These are phyloP conservation scores for Rhizopus sp. DNA, from an alignment of 371 early-diverging fungal genomes.

Conservation along the genomic window DNA sequence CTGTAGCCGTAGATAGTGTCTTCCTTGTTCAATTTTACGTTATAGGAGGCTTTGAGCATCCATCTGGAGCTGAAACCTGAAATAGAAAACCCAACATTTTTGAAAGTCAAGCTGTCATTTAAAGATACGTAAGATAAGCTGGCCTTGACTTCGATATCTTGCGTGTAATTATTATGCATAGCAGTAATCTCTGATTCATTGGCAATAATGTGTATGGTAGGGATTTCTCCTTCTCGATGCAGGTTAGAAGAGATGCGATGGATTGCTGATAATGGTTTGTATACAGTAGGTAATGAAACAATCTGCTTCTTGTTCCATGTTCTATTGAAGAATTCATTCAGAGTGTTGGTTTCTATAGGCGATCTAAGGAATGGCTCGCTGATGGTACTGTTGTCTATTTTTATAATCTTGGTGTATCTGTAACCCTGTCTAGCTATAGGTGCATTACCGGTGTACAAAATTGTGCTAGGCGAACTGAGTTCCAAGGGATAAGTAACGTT, in stretches of 20 bases:
- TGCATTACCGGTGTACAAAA: no score
- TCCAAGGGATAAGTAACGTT: no score
- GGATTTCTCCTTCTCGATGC: conserved; percentile 22
- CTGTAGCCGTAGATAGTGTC: conserved; percentile 23
- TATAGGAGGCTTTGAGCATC: conserved; percentile 16
- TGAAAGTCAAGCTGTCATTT: not conserved
- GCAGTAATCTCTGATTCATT: conserved; percentile 12
- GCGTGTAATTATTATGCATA: conserved; percentile 22
- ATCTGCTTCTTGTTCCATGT: conserved; percentile 4
- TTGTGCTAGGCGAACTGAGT: no score
- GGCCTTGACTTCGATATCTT: conserved; percentile 14
- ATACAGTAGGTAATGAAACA: conserved; percentile 9
- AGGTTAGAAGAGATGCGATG: conserved; percentile 3
- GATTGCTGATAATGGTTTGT: conserved; percentile 15
- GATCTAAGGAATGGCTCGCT: conserved; percentile 17
- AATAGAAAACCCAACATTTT: conserved; percentile 11
- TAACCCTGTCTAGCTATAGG: no score
- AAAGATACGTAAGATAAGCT: conserved; percentile 24
- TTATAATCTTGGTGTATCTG: conserved; percentile 1
- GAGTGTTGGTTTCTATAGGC: conserved; percentile 4
- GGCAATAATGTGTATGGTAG: conserved; percentile 31
- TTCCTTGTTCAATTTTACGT: conserved; percentile 9
- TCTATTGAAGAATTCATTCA: conserved; percentile 15
- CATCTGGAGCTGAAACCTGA: conserved; percentile 20
- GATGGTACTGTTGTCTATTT: conserved; percentile 1